Percentiles rank a stretch among this genome's conserved stretches.
phyloP scores from a whole-genome alignment of 805 yeast species.

The Debaryomyces prosopidis region DNA sequence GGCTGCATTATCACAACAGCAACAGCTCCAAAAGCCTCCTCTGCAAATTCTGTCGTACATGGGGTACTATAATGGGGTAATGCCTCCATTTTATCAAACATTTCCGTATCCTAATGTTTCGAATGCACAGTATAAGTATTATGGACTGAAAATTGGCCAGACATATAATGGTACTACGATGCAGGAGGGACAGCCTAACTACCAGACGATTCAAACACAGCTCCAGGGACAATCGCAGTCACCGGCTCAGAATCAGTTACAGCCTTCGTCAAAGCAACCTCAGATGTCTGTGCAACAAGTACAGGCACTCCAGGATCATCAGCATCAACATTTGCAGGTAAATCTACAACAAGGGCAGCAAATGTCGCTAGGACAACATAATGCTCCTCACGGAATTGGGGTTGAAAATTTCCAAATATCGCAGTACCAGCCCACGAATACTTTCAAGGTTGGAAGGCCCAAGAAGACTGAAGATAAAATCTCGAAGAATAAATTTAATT shows the following conservation, averaged over 20 bases:
- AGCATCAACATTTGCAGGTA: not conserved
- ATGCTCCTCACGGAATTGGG: not conserved
- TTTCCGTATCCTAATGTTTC: not conserved
- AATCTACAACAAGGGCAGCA: not conserved
- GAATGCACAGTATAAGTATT: not conserved
- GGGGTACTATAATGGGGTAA: not conserved
- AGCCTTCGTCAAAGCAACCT: not conserved
- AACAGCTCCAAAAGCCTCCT: not conserved
- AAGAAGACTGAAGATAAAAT: conserved; percentile 8
- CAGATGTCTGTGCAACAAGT: not conserved
- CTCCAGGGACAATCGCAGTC: not conserved
- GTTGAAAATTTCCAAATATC: not conserved
- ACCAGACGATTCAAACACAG: not conserved
- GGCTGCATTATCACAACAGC: not conserved
- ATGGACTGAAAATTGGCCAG: not conserved
- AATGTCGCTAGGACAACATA: not conserved
- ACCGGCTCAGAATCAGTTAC: not conserved
- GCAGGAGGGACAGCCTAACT: not conserved
- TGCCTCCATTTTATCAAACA: not conserved
- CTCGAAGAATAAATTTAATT: conserved; percentile 7
- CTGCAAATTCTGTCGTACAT: not conserved
- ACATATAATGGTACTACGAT: not conserved
- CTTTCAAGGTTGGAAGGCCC: conserved; percentile 13
- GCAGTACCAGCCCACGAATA: not conserved
- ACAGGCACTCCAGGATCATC: conserved; percentile 1